Base-by-base conservation (phyloP, 805 yeast species). In the Spathaspora boniae region DNA sequence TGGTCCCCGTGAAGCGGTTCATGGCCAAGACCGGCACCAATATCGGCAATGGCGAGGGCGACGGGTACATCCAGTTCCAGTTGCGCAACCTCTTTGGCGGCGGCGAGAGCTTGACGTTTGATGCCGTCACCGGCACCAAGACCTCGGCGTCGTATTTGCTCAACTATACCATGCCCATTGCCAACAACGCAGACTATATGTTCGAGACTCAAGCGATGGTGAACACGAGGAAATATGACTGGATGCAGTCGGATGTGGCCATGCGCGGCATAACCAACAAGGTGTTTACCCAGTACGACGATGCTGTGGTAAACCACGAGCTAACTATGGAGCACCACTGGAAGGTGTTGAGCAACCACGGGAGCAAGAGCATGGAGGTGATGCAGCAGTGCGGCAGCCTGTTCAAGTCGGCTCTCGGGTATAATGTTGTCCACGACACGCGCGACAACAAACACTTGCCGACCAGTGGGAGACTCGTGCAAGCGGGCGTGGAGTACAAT, bases 11-110 rank as follows among this genome's bases (percentile, higher is more conserved):
- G 4, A 86, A 86, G 47, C 72, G 74, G 45, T 83, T 88, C 48
- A 72, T 75, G 41, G 89, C 95, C 35, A 85, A 84, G 48, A 86
- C 97, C 1, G 99, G 99, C 4, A 93, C 98, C 2, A 89, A 88
- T 57, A 76, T 93, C 6, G 98, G 98, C 2, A 91, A 93, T 53
- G 95, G 95, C 21, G 98, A 93, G 64, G 98, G 97, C 20, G 93
- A 86, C 53, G 98, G 97, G 1, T 88, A 89, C 52, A 70, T 87
- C 31, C 81, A 86, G 21, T 76, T 89, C 37, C 88, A 56, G 65
- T 47, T 73, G 53, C 66, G 66, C 35, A 76, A 76, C 47, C 50
- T 76, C 14, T 72, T 75, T 58, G 82, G 81, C 0, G 82, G 81
- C 7, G 80, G 73, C 3, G 82, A 76, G 43, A 57, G 56, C 24